Conservation (phyloP, 306 rosid species). For the Trifolium repens region DNA sequence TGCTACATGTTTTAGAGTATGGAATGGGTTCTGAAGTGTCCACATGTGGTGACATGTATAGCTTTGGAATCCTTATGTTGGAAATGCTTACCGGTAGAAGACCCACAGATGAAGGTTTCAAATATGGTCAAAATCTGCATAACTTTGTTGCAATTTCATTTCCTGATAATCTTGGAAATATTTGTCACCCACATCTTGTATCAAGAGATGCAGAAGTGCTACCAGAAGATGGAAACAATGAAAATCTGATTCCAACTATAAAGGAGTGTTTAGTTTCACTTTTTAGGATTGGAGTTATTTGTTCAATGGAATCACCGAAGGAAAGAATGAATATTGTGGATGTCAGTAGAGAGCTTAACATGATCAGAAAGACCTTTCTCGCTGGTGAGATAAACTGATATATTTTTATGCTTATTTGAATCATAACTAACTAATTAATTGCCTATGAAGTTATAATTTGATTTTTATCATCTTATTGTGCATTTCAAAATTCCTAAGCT, state of each 20-base stretch:
- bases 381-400: background rate
- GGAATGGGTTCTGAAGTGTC: conserved; percentile 4
- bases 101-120: background rate
- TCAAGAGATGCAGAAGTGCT: background rate
- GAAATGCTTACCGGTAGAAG: conserved; percentile 14
- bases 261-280: conserved; percentile 1
- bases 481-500: background rate
- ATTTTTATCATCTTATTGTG: background rate
- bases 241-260: background rate
- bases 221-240: background rate
- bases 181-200: background rate
- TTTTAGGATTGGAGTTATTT: background rate
- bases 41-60: conserved; percentile 10
- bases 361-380: background rate
- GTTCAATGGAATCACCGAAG: conserved; percentile 12
- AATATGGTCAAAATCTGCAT: conserved; percentile 8
- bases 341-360: conserved; percentile 2
- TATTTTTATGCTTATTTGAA: conserved; percentile 8
- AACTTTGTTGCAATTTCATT: background rate
- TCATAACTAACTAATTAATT: background rate
- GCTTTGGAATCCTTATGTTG: background rate
- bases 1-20: conserved; percentile 5
- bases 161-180: background rate
- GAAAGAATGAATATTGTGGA: conserved; percentile 15
- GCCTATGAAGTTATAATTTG: background rate